These are phyloP conservation scores for Cenchrus purpureus DNA, from an alignment of 176 grass and related monocot genomes.

Conservation along the genomic window DNA sequence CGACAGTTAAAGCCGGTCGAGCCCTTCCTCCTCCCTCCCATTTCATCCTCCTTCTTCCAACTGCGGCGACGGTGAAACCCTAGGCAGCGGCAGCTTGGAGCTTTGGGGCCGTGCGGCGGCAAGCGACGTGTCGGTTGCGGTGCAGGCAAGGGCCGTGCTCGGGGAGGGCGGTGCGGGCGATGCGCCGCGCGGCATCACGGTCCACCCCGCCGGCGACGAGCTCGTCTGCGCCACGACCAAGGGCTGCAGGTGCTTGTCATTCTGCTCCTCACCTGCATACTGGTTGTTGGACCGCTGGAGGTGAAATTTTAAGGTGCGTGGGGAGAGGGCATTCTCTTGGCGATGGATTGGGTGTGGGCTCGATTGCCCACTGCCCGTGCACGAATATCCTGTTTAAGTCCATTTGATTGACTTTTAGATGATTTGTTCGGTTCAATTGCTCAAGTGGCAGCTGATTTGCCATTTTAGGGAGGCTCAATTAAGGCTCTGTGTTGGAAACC, in stretches of 20 bases:
- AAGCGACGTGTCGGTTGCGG: background rate
- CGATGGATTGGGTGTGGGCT: background rate
- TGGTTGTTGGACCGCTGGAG: background rate
- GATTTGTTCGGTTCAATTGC: background rate
- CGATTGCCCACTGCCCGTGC: background rate
- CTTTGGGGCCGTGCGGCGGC: background rate
- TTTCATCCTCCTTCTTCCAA: too few relatives aligned
- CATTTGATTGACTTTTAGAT: background rate
- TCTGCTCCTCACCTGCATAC: background rate
- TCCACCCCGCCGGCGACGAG: constrained; percentile 88
- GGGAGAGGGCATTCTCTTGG: background rate
- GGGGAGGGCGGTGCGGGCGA: constrained; percentile 45
- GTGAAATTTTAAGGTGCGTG: background rate
- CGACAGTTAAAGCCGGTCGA: too few relatives aligned
- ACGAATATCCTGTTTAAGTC: too few relatives aligned
- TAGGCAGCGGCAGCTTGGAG: too few relatives aligned
- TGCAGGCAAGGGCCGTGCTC: constrained; percentile 67
- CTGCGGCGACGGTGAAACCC: too few relatives aligned
- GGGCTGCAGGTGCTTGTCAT: constrained; percentile 77
- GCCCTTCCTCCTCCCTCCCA: too few relatives aligned
- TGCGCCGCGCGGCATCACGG: constrained; percentile 66
- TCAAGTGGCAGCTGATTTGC: background rate
- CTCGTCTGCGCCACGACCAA: constrained; percentile 69
- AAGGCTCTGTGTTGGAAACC: background rate
- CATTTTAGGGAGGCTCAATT: background rate